Percentiles rank a stretch among this genome's conserved stretches.
Conservation (phyloP, 2,329 filamentous ascomycete genomes). For the Dothideomycetidae sp. region DNA sequence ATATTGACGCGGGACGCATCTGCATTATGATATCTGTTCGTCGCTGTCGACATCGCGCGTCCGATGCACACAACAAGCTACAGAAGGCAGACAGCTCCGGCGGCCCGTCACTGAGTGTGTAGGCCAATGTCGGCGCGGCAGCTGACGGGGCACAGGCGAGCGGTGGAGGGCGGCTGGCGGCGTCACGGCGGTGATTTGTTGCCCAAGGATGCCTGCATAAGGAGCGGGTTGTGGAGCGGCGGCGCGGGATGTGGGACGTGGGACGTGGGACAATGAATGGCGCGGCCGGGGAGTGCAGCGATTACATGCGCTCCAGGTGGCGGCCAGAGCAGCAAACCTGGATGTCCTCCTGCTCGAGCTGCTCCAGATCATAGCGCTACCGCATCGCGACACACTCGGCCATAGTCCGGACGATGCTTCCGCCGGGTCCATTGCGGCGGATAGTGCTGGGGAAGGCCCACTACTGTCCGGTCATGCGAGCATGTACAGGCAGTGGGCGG, state of each 20-base stretch:
- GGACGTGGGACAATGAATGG: no score
- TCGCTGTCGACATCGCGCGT: no score
- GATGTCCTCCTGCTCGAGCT: background rate
- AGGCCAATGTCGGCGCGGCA: background rate
- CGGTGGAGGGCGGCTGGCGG: no score
- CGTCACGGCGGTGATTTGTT: background rate
- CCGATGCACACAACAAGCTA: background rate
- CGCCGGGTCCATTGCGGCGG: background rate
- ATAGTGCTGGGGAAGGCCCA: no score
- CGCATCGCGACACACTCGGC: background rate
- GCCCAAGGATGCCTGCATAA: background rate
- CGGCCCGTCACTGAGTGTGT: background rate
- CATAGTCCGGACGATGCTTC: background rate
- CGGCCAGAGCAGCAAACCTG: no score
- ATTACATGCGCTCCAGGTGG: background rate
- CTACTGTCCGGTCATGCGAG: no score
- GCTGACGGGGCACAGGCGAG: no score
- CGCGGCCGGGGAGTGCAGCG: background rate
- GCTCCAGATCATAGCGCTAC: background rate
- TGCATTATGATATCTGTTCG: no score
- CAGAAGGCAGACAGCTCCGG: background rate
- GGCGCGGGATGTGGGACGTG: background rate
- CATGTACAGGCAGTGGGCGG: no score
- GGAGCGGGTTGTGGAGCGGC: no score
- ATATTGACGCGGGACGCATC: no score